Base-by-base conservation (phyloP, 2,329 filamentous ascomycete genomes). In the Xylariaceae sp. region DNA sequence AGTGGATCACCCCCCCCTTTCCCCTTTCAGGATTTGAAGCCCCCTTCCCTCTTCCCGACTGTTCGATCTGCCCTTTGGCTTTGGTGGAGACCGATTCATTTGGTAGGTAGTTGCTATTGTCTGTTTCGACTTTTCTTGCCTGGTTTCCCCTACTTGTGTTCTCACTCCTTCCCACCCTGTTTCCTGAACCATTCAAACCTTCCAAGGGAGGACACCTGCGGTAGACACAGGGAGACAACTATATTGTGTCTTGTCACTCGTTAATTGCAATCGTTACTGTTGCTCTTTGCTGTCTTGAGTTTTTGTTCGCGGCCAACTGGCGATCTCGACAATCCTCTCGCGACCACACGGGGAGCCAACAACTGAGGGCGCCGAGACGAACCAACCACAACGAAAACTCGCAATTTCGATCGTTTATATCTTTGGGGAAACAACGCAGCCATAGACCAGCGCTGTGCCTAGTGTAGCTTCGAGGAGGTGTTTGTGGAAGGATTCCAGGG, bases 91-190 rank as follows among this genome's bases (percentile, higher is more conserved):
- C 49, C 47, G 48, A 54, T 50, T 52, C 44, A 54, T n/a, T n/a
- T n/a, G n/a, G n/a, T n/a, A n/a, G n/a, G n/a, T 53, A 49, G 44
- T 57, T 52, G 48, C 52, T 55, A 52, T 46, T 46, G 37, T 41
- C 38, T 47, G 41, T 45, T 48, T 47, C 34, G 41, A 47, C 45
- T 41, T 39, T 49, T 41, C 37, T 35, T 46, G 44, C 47, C 41
- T 43, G 41, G 38, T 32, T 31, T 40, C 33, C 39, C 37, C 39
- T 31, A 32, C 41, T 41, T 33, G 23, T 38, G n/a, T 39, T 32
- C 28, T 28, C 24, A 28, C 37, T 34, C 40, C 34, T 49, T 38
- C 46, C 41, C 19, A 44, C 46, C 49, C n/a, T n/a, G n/a, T 36
- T 45, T 44, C 41, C 41, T 34, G 40, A 38, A 40, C 40, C 16